Evolutionary conservation across 2,329 filamentous ascomycete genomes (phyloP), one percentile per base, ranked within the genome.

Genomic region (Colletotrichum acutatum): DNA sequence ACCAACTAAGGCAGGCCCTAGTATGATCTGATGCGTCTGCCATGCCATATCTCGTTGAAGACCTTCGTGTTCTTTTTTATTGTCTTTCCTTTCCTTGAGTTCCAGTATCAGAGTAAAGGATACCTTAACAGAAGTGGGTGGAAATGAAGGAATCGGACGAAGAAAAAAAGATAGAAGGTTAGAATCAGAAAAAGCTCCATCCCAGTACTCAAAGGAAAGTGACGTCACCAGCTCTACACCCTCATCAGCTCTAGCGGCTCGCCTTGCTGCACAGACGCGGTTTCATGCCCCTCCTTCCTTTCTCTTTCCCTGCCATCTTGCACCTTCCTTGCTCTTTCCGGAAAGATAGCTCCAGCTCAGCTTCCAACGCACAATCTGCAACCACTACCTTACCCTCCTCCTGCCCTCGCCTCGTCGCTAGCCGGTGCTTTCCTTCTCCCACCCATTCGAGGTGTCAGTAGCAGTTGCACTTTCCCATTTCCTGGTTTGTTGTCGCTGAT

Each of bases 121-220:
- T 12, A n/a, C n/a, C n/a, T n/a, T n/a, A 34, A 32, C 3, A 32
- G 32, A 32, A 1, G 9, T 32, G 32, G 32, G 12, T 12, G 9
- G 32, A 11, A 32, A 34, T 12, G 32, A 34, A 34, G 32, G 0
- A 34, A 34, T 34, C 11, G 34, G 22, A 22, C 4, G n/a, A 7
- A 30, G 7, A 34, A 14, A 28, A 22, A 19, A n/a, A 24, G 11
- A 34, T 34, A 11, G 32, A 22, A 30, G 65, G 28, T 58, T 68
- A 68, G 65, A 59, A 52, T 49, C 66, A 53, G 37, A 30, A 72
- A 70, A 53, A 70, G 70, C 70, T 72, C 0, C 34, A 72, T 70
- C 70, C 70, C 34, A 11, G 70, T 16, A 42, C 28, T 24, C 4
- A 9, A 11, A 4, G 3, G 5, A 6, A 2, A 3, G 62, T 72